Conservation (phyloP, 2,329 filamentous ascomycete species). For the Colletotrichum limetticola region DNA sequence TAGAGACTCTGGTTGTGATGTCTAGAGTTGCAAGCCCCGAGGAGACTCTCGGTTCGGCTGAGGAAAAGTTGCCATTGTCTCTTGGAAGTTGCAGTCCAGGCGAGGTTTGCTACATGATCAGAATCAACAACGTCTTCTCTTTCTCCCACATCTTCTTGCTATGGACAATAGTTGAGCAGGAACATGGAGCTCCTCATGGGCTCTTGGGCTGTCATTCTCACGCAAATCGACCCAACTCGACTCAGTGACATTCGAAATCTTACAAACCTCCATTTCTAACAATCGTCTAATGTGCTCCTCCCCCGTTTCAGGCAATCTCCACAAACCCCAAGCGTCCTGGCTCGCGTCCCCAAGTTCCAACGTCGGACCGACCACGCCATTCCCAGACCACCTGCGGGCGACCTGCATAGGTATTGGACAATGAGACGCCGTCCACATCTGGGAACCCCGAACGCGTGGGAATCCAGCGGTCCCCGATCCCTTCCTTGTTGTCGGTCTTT, state of each 20-base stretch:
- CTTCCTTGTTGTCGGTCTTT: background rate
- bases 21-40: background rate
- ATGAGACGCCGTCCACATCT: background rate
- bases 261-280: background rate
- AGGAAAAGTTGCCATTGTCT: background rate
- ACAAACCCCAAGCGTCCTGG: conserved; percentile 5
- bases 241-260: conserved; percentile 6
- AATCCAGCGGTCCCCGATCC: background rate
- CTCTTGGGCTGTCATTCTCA: background rate
- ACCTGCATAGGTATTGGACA: background rate
- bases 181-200: background rate
- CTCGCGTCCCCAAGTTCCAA: background rate
- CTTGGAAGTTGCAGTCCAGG: background rate
- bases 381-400: background rate
- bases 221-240: background rate
- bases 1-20: background rate
- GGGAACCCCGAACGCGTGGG: background rate
- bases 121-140: background rate
- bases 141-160: background rate
- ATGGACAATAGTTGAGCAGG: no score
- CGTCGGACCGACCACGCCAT: conserved; percentile 10
- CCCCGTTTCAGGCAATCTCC: conserved; percentile 17
- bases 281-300: background rate
- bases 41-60: conserved; percentile 3
- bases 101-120: background rate